Base-by-base conservation (phyloP, 163 green algal genomes). In the Volvox carteri region DNA sequence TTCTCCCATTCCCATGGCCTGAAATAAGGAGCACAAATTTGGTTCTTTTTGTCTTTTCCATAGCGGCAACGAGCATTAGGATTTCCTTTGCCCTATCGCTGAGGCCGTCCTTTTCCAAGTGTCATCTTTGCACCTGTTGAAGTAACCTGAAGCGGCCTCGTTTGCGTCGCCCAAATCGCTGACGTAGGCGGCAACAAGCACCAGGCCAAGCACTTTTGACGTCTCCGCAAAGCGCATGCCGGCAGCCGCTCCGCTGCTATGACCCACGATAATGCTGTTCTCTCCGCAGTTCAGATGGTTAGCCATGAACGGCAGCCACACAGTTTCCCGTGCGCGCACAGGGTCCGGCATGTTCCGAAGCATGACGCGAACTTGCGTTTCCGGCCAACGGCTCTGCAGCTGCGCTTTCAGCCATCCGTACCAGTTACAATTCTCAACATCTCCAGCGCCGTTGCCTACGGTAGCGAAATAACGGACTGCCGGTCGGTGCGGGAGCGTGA, bases 1-100 rank as follows among this genome's bases (percentile, higher is more conserved):
- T 58, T 54, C 28, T 93, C 85, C 91, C 91, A 93, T 70, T 86
- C 52, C 91, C 91, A 93, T 0, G 88, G 88, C 56, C 91, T 86
- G 42, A n/a, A 65, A 7, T 12, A 65, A 11, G 5, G 54, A 7
- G 28, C n/a, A n/a, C n/a, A n/a, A n/a, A n/a, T n/a, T n/a, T n/a
- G n/a, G n/a, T n/a, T n/a, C n/a, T n/a, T n/a, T n/a, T n/a, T n/a
- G n/a, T n/a, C n/a, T n/a, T n/a, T n/a, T n/a, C n/a, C n/a, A n/a
- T n/a, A n/a, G n/a, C n/a, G n/a, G n/a, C n/a, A n/a, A n/a, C n/a
- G n/a, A n/a, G n/a, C n/a, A n/a, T n/a, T n/a, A n/a, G n/a, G n/a
- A n/a, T n/a, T n/a, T n/a, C n/a, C n/a, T n/a, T n/a, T n/a, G n/a
- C n/a, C n/a, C n/a, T n/a, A n/a, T n/a, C n/a, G n/a, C n/a, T n/a